Base-by-base conservation (phyloP, 352 stramenopile genomes). In the Phytopythium chamaehyphon region DNA sequence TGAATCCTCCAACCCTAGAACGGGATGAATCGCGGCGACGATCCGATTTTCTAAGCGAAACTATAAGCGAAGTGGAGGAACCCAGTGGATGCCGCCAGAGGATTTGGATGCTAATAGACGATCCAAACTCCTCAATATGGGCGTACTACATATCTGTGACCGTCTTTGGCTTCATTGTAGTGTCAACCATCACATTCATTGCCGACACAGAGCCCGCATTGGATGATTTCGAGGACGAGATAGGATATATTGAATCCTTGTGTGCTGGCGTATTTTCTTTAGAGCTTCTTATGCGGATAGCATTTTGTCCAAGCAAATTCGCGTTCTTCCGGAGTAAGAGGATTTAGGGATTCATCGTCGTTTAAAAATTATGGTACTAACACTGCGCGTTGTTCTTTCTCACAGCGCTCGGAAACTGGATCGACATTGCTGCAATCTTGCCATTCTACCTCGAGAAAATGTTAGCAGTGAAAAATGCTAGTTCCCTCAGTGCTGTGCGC, bases 391-490 rank as follows among this genome's bases (percentile, higher is more conserved):
- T 18, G 9, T 28, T 14, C 2, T 33, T 18, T 51, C 15, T 35
- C 7, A 8, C 47, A 92, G 81, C 85, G 24, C 68, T 72, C 19
- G 66, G 83, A 7, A 96, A 96, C 45, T 85, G 83, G 66, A 65
- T 96, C 36, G 88, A 96, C 51, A 69, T 95, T 36, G 61, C 74
- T 2, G 72, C 88, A 14, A 90, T 96, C 40, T 66, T 95, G 26
- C 88, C 88, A 6, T 96, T 81, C 54, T 96, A 92, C 47, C 40
- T 96, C 40, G 86, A 95, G 40, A 61, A 60, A 1, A 58, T 91
- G 16, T 55, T 91, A n/a, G 50, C 54, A n/a, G 54, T 89, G 3
- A 73, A 90, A 43, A 87, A 87, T 56, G 76, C 70, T 4, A 60
- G 64, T 6, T 82, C 69, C 11, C 80, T 92, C 19, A 75, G 76